phyloP scores from a whole-genome alignment of 306 rosid genomes.

The Lathyrus sativus region DNA sequence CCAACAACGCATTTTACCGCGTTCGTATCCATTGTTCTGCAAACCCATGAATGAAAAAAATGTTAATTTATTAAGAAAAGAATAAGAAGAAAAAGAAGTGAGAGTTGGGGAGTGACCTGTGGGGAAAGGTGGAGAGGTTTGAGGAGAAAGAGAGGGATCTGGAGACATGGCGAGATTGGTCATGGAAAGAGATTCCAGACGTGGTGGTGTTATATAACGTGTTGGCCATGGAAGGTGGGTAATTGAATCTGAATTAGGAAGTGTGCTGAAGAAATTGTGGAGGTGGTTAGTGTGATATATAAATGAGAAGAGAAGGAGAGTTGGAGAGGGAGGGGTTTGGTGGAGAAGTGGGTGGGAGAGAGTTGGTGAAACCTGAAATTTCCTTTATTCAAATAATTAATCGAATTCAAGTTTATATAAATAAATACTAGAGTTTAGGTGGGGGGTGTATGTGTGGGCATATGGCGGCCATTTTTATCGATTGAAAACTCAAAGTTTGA shows the following conservation, averaged over 20 bases:
- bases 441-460: too few relatives aligned
- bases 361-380: neutral
- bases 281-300: neutral
- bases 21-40: slow-evolving; percentile 36
- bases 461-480: too few relatives aligned
- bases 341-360: neutral
- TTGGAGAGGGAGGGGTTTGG: neutral
- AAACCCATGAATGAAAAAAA: neutral
- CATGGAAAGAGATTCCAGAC: neutral
- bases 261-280: neutral
- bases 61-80: neutral
- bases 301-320: neutral
- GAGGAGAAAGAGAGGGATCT: slow-evolving; percentile 31
- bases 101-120: slow-evolving; percentile 5
- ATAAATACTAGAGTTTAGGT: too few relatives aligned
- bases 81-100: neutral
- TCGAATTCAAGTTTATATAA: too few relatives aligned
- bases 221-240: slow-evolving; percentile 1
- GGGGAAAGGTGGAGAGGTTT: neutral
- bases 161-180: slow-evolving; percentile 18
- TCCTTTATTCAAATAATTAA: too few relatives aligned
- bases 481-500: too few relatives aligned
- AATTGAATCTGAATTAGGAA: neutral
- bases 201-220: neutral
- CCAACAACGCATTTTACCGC: neutral